Evolutionary conservation across 2,329 filamentous ascomycete species (phyloP), one percentile per base, ranked within the genome.

Genomic region (Alternaria ventricosa): DNA sequence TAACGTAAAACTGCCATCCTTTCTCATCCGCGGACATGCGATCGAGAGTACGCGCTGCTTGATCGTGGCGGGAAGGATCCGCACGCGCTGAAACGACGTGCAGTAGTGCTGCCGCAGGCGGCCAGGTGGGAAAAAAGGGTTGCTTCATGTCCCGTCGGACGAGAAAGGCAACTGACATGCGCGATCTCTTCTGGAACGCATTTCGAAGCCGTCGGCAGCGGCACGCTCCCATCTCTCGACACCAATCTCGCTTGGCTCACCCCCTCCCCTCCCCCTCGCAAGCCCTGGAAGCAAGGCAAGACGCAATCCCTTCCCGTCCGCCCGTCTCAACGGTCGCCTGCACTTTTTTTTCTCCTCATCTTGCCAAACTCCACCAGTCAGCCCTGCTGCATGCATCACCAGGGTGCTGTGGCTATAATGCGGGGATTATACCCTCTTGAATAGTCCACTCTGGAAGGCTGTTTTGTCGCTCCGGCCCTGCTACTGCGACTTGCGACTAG

Each of bases 381-480:
- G 55, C 67, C 66, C 64, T 66, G 62, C 43, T 60, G 55, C 61
- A 63, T 64, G 66, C 63, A 63, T 63, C 61, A 65, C 66, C 50
- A 69, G 68, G 65, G 55, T 33, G 30, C 13, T 53, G 28, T 53
- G 30, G 64, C 64, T 73, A 74, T 78, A 75, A 75, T 78, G 75
- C 75, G 75, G 75, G 73, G 72, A 64, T 61, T 72, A 71, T 70
- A 67, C 50, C 66, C 61, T 63, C 58, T 63, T 55, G 44, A 58
- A 47, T 56, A 41, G 55, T 53, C 41, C 41, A 55, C 61, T 65
- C 49, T 70, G 71, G 64, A 68, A 64, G 69, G 68, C 61, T 66
- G 66, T 65, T 63, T 58, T 66, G 62, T 64, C 64, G 43, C 65
- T 54, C 63, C 64, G 59, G 67, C 64, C 47, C 50, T 64, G 55